Base-by-base conservation (phyloP, 257 asterid species). In the Scutellaria barbata region DNA sequence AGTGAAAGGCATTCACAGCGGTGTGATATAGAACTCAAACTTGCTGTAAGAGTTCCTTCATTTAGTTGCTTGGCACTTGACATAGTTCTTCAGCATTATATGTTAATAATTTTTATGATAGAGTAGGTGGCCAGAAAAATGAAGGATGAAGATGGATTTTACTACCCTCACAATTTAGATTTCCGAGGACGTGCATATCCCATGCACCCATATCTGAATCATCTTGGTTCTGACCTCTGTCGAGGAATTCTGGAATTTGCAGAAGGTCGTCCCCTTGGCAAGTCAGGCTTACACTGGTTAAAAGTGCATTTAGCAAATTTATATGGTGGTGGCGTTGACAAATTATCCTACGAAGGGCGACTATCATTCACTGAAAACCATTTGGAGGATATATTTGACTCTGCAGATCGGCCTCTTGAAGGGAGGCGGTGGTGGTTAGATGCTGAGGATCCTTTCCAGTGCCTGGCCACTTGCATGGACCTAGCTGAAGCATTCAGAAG, bases 171-270 rank as follows among this genome's bases (percentile, higher is more conserved):
- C 82, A 95, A 95, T 82, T 72, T 95, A 73, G 99, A 95, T 85
- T 95, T 95, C 51, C 90, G 98, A 42, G 99, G 99, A 18, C 99
- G 98, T 77, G 98, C 98, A 54, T 95, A 95, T 76, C 99, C 99
- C n/a, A 95, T 92, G 99, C 99, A 92, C 77, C 98, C 98, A 12
- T 83, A 95, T 82, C 75, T 95, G 80, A 89, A 95, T 76, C 99
- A 95, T 84, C 99, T 95, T 60, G 97, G 99, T 69, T 89, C 96
- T 57, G 99, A 95, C 76, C 85, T 95, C 58, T 95, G 98, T 71
- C 88, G 99, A 68, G 99, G 98, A 53, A 83, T 95, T 71, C 79
- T 95, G 20, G 99, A 95, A 81, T 95, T 92, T 79, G 87, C 97
- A 40, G 98, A 92, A 68, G 99, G 97, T 12, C 99, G 97, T 41